Evolutionary conservation across 1,284 basidiomycete genomes (phyloP), one percentile per base, ranked within the genome.

Genomic region (Veloboletus limbatus): DNA sequence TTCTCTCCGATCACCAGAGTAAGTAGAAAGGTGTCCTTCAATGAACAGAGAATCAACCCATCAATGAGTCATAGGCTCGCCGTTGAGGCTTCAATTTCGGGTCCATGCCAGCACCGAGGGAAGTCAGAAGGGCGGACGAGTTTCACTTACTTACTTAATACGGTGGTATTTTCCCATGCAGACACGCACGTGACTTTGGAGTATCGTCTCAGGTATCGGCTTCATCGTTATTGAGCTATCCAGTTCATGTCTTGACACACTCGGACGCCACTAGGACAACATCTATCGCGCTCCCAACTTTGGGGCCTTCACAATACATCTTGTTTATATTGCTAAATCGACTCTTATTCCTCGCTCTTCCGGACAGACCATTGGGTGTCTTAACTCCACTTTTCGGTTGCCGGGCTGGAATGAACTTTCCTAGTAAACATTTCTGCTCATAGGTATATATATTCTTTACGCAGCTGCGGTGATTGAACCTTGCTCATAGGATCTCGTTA

Each of bases 1-100:
- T 60, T 62, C 47, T 63, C 61, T 27, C 57, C 57, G 4, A 63
- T 62, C 17, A 53, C 47, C 13, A 62, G 30, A 63, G 38, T 48
- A 60, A 25, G 6, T 10, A 22, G 6, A 42, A 35, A 18, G 6
- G 48, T 55, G 5, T 22, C 30, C 18, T 20, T 52, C 31, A 62
- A 48, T 1, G 51, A 47, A 24, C 14, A 31, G 28, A 34, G 5
- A 28, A 18, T 27, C 8, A 5, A 30, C n/a, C n/a, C n/a, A n/a
- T n/a, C n/a, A n/a, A n/a, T n/a, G n/a, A n/a, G n/a, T n/a, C n/a
- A n/a, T n/a, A n/a, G n/a, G n/a, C n/a, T n/a, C n/a, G n/a, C n/a
- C n/a, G n/a, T n/a, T n/a, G n/a, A n/a, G n/a, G n/a, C n/a, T 10
- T 27, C 27, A 27, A 27, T 27, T 27, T 27, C 27, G 27, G 27